Evolutionary conservation across 352 stramenopile species (phyloP), one percentile per base, ranked within the genome.

Genomic region (Phytophthora capsici): DNA sequence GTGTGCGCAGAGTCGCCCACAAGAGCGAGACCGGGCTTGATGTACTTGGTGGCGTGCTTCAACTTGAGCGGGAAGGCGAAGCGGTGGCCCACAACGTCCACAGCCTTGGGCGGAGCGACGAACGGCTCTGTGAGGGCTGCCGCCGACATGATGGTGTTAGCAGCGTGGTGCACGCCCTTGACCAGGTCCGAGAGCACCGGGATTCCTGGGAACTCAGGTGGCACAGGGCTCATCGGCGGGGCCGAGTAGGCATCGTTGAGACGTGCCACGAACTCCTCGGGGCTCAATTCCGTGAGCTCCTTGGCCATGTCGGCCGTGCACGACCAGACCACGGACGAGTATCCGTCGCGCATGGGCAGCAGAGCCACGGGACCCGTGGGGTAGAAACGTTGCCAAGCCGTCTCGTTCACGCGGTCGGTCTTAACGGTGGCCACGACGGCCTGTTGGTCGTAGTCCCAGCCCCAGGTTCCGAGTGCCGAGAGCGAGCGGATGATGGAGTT

Each of bases 1-100:
- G 94, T 96, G 81, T 99, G 96, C 26, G 96, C 96, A 6, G 96
- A 97, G 83, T 99, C 96, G 48, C 96, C 96, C 13, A 98, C 82
- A 44, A 99, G 77, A 8, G 92, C 94, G 26, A 98, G 73, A 34
- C 93, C 80, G 0, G 81, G 77, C 63, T 91, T 90, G 25, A 92
- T 86, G 79, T 98, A 98, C 61, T 81, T 79, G 22, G 77, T 86
- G 22, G 91, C 88, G 69, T 97, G 91, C 62, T 90, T 86, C 62
- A 97, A 79, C 69, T 94, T 94, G 51, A 98, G 82, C 30, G 92
- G 90, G 75, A 98, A 98, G 9, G 86, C 80, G 43, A 96, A 81
- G 57, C 89, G 84, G 41, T 80, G 75, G 36, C 88, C 88, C n/a
- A 90, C 74, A 6, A 91, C 75, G 23, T 88, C 71, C 3, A 84